Evolutionary conservation across 2,329 filamentous ascomycete species (phyloP), one percentile per base, ranked within the genome.

Genomic region (Leptographium procerum): DNA sequence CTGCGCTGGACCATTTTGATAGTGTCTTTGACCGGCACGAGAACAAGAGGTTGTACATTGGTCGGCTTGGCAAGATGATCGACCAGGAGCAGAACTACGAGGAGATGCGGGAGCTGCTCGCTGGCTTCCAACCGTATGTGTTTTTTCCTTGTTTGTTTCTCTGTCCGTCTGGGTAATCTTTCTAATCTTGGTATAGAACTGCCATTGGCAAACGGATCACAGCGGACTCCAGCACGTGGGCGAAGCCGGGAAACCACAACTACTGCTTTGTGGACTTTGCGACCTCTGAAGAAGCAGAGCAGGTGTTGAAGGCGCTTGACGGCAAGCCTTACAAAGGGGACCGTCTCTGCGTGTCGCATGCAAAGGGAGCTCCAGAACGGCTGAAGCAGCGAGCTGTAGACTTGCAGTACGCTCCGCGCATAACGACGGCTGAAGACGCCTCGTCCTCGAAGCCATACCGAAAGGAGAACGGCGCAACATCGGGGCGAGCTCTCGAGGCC

Each of bases 191-290:
- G 28, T 57, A n/a, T 51, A 70, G 66, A 8, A 62, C 69, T 45
- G 65, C 66, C 8, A 73, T 79, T 52, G 73, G 77, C 63, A 79
- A 79, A 63, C 71, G 77, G 22, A 86, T 80, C 73, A 85, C 77
- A 52, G 82, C 77, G 61, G 83, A 75, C 66, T 82, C 72, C 65
- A 81, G 70, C 65, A 85, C 76, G 59, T 73, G 71, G 29, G 68
- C 72, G n/a, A 72, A 74, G 47, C 71, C 75, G 0, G 81, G 80
- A 33, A 77, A 81, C 62, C 76, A 83, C 65, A 79, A 86, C 69
- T 86, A 83, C 68, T 81, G 82, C 64, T 87, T 86, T 60, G 80
- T 87, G n/a, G 83, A 87, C 64, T 77, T 87, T 58, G 72, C 71
- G 53, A 80, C 75, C 7, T 66, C 71, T 0, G 76, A 82, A 56